Evolutionary conservation across 2,329 filamentous ascomycete species (phyloP), one percentile per base, ranked within the genome.

Genomic region (Aspergillus sp.): DNA sequence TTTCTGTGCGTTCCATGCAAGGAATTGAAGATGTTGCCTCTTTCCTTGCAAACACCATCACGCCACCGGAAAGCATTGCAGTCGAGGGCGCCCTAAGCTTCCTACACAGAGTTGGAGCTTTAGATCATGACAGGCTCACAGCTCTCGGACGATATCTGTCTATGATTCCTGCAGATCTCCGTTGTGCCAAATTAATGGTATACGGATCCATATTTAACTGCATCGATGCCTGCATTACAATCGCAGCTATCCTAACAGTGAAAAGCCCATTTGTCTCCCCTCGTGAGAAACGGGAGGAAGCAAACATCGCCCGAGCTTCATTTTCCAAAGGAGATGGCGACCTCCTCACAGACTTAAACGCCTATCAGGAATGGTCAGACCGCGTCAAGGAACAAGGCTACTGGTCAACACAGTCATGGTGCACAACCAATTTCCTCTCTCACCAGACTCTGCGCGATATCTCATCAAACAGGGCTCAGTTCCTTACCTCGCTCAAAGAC

Each of bases 171-270:
- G 91, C 93, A 0, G 95, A 99, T 70, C 82, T 99, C 48, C 87
- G 93, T 27, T 96, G 92, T 72, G 91, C 90, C 46, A 99, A 99
- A 75, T 82, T 99, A 35, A 91, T 99, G 83, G 90, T 99, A 3
- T 96, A 96, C 69, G 95, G 95, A 6, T 89, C 91, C 15, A 92
- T 96, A 57, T 98, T 99, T 69, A 90, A 90, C 35, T 98, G 93
- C 69, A 82, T 98, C 6, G 91, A 96, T 67, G 87, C 93, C 52
- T 92, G 89, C 64, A 83, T 98, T 55, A 92, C 90, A 3, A 93
- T 98, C 61, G 91, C 95, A 2, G 89, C 93, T 8, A 95, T 98
- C 41, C 82, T 99, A n/a, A 97, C 92, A 55, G 89, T 90, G 27
- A 88, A 87, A 67, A 91, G 88, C 61, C 93, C 95, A 0, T 99